A percentile compares a stretch with the other conserved stretches of the same genome.
Evolutionary conservation across 805 yeast species (phyloP).

Genomic region (Wickerhamiella allomyrinae): DNA sequence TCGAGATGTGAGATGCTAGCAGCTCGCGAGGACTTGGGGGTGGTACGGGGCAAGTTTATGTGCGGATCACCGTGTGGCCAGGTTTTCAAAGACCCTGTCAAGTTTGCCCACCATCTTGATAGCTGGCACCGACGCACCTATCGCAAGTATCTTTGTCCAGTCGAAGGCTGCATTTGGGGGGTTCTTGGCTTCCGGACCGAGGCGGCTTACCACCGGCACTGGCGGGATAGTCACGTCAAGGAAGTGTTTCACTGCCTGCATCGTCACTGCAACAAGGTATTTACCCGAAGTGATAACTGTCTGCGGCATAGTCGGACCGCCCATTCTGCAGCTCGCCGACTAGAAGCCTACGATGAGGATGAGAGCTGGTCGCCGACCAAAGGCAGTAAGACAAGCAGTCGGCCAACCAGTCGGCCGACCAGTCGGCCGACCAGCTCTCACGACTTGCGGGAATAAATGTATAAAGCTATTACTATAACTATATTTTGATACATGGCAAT

Average conservation of each 20-base stretch:
- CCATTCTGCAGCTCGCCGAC: background rate
- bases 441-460: too few relatives aligned
- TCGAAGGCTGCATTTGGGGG: constrained; percentile 8
- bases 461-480: too few relatives aligned
- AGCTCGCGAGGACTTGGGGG: too few relatives aligned
- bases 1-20: too few relatives aligned
- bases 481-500: too few relatives aligned
- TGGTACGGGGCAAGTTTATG: too few relatives aligned
- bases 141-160: constrained; percentile 9
- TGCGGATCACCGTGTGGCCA: background rate
- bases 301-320: background rate
- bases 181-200: constrained; percentile 9
- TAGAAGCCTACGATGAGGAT: too few relatives aligned
- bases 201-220: constrained; percentile 8
- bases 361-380: too few relatives aligned
- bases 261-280: background rate
- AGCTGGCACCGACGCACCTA: constrained; percentile 1
- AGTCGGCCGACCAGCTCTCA: too few relatives aligned
- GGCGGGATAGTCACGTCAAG: constrained; percentile 3
- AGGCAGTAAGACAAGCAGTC: too few relatives aligned
- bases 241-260: constrained; percentile 2
- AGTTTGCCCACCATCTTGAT: constrained; percentile 10
- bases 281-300: constrained; percentile 2
- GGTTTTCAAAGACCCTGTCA: background rate
- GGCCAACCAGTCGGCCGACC: too few relatives aligned